These are phyloP conservation scores for Aspergillus vadensis DNA, from an alignment of 2,329 filamentous ascomycete genomes.

Conservation along the genomic window DNA sequence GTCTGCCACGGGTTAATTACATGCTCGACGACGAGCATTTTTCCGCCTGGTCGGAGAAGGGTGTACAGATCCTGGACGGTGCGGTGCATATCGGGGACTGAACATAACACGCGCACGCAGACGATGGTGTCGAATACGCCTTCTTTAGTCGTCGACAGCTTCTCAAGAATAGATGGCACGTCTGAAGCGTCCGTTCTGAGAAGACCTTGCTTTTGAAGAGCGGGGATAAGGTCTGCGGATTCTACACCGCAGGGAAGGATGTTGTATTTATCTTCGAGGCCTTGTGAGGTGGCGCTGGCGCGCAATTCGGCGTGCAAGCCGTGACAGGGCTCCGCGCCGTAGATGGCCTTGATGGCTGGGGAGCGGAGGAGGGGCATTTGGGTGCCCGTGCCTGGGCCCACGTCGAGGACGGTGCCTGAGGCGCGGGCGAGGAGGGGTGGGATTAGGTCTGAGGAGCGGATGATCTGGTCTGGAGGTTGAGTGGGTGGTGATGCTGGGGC, in stretches of 20 bases:
- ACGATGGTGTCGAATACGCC: conserved; percentile 58
- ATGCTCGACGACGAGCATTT: conserved; percentile 59
- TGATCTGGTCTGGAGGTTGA: conserved; percentile 20
- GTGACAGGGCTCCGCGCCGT: conserved; percentile 57
- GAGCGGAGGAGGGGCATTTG: conserved; percentile 51
- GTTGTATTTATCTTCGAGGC: conserved; percentile 52
- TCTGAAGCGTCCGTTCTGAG: conserved; percentile 23
- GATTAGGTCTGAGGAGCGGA: conserved; percentile 42
- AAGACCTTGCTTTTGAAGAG: conserved; percentile 47
- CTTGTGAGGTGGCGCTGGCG: conserved; percentile 42
- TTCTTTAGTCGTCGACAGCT: background rate
- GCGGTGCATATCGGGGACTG: conserved; percentile 51
- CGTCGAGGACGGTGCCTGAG: conserved; percentile 49
- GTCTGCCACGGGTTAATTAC: conserved; percentile 54
- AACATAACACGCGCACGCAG: conserved; percentile 58
- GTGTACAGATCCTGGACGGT: conserved; percentile 52
- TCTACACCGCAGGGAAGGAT: conserved; percentile 53
- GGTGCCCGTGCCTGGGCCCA: conserved; percentile 57
- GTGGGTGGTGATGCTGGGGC: background rate
- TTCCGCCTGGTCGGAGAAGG: conserved; percentile 57
- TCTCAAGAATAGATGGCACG: background rate
- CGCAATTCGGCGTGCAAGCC: conserved; percentile 51
- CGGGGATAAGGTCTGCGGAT: conserved; percentile 48
- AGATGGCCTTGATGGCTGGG: conserved; percentile 49
- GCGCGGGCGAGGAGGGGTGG: conserved; percentile 45